Percentiles rank a stretch among this genome's conserved stretches.
phyloP scores from a whole-genome alignment of 23 red algal genomes.

The Gracilaria gracilis region DNA sequence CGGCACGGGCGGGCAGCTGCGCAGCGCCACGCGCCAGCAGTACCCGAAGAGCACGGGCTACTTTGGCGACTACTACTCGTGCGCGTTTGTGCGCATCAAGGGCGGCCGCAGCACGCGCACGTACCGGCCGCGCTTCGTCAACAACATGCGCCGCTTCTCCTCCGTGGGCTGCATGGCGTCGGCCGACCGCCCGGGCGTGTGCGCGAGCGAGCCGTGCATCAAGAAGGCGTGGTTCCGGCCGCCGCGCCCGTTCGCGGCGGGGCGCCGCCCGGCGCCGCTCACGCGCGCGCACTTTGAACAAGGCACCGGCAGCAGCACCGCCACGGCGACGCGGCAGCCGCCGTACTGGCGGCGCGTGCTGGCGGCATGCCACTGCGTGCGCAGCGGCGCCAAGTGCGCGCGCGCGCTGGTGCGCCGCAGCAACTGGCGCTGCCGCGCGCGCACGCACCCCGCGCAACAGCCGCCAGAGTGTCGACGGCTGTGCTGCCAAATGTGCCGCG shows the following conservation, averaged over 20 bases:
- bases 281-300: constrained; percentile 5
- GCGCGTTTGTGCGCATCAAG: constrained; percentile 49
- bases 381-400: background rate
- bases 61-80: constrained; percentile 64
- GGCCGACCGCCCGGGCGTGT: constrained; percentile 24
- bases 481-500: background rate
- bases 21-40: background rate
- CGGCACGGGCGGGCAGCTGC: constrained; percentile 37
- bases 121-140: constrained; percentile 46
- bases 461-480: background rate
- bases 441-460: background rate
- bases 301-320: too few species aligned
- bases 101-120: background rate
- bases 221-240: constrained; percentile 1
- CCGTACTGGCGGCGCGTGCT: background rate
- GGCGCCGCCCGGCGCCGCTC: background rate
- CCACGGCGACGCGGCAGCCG: too few species aligned
- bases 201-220: constrained; percentile 48
- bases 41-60: constrained; percentile 4
- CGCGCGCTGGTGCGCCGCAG: background rate
- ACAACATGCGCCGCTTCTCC: constrained; percentile 44
- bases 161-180: constrained; percentile 50
- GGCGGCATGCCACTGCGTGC: background rate
- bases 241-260: constrained; percentile 29
- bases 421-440: background rate